Base-by-base conservation (phyloP, 257 asterid genomes). In the Forsythia viridissima region DNA sequence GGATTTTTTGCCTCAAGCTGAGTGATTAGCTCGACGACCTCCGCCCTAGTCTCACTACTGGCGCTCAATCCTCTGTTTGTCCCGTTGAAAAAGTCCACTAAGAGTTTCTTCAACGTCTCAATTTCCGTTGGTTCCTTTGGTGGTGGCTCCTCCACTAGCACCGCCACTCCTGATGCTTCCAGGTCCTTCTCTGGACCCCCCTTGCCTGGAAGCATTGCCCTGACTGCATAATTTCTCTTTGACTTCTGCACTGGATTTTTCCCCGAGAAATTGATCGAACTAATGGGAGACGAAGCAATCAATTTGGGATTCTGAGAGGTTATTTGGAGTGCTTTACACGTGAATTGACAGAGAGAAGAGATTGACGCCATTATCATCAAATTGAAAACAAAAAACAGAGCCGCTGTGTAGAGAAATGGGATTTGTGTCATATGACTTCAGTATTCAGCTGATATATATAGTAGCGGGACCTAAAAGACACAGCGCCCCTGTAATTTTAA, bases 1-100 rank as follows among this genome's bases (percentile, higher is more conserved):
- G 98, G 98, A 68, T 95, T 95, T 76, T 83, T 82, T 3, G 97
- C 90, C 87, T 95, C 98, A 74, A 95, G 89, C 89, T 87, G 86
- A 4, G 94, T 67, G 84, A 95, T 95, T 37, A 95, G 87, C 89
- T 95, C 99, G 10, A 88, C 94, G 70, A 95, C 83, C 84, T 94
- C 98, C 34, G 97, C 98, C 65, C 97, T 82, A 0, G 97, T 92
- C 40, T 94, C 98, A 59, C 93, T 91, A 65, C 89, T 70, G n/a
- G 97, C 97, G 65, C 83, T 85, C 86, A 92, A 77, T 55, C 98
- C 97, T 78, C 97, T 78, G 61, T 92, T 82, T 8, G 98, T 94
- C 52, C 94, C 97, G n/a, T 90, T 89, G 38, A 94, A 90, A 6
- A 91, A 84, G 41, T 84, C 93, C 83, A 86, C 89, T 88, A 95